Conservation (phyloP, 331 rosid species). For the Arachis monticola region DNA sequence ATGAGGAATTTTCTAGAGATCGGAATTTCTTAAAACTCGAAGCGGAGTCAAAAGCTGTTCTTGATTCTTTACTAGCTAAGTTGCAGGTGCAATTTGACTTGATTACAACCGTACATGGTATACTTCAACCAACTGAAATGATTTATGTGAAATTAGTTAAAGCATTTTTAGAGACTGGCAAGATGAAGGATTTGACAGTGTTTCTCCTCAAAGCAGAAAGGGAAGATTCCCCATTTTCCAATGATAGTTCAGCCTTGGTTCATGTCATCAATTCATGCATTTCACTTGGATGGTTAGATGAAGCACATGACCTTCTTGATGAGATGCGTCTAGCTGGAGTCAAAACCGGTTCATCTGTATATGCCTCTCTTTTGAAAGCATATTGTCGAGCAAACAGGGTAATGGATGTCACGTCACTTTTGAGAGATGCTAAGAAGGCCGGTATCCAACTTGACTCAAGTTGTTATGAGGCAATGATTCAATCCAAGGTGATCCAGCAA, state of each 20-base stretch:
- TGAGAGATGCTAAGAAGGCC: slow-evolving; percentile 79
- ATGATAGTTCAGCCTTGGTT: slow-evolving; percentile 70
- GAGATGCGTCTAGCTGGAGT: slow-evolving; percentile 87
- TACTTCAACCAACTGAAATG: slow-evolving; percentile 79
- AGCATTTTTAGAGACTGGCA: slow-evolving; percentile 75
- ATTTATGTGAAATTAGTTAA: slow-evolving; percentile 77
- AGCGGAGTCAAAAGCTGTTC: slow-evolving; percentile 62
- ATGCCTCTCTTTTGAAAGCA: slow-evolving; percentile 76
- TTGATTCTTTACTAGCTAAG: slow-evolving; percentile 58
- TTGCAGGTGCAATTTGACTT: slow-evolving; percentile 69
- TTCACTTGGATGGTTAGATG: slow-evolving; percentile 83
- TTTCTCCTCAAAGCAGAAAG: slow-evolving; percentile 76
- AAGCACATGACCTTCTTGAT: slow-evolving; percentile 90
- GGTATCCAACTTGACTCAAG: slow-evolving; percentile 84
- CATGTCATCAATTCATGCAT: slow-evolving; percentile 83
- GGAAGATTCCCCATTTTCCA: slow-evolving; percentile 75
- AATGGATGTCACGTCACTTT: slow-evolving; percentile 61
- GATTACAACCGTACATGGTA: slow-evolving; percentile 68
- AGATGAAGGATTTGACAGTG: slow-evolving; percentile 74
- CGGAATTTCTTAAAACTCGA: slow-evolving; percentile 59
- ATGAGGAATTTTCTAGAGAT: slow-evolving; percentile 62
- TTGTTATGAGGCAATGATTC: slow-evolving; percentile 76
- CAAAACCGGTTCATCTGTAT: slow-evolving; percentile 63
- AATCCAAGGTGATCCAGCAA: slow-evolving; percentile 71
- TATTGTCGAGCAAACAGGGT: slow-evolving; percentile 72